These are phyloP conservation scores for Musa balbisiana DNA, from an alignment of 202 grass and related monocot species.

Conservation along the genomic window DNA sequence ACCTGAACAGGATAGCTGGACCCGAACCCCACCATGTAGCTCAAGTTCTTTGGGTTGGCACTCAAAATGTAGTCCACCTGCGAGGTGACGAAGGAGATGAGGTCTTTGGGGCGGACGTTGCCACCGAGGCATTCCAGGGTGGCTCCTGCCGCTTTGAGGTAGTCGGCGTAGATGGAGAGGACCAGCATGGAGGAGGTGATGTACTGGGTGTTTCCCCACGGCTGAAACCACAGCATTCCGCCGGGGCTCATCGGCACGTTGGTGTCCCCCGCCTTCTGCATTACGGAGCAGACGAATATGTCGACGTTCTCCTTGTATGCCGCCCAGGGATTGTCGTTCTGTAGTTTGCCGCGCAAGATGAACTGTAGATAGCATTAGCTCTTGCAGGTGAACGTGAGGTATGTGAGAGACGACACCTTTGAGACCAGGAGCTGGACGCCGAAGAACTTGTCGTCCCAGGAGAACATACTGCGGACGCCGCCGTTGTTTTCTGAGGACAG, in stretches of 20 bases:
- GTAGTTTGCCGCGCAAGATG: neutral
- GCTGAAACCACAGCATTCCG: neutral
- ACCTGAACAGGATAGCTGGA: constrained; percentile 23
- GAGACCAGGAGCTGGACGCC: constrained; percentile 35
- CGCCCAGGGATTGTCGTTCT: neutral
- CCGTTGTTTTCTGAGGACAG: constrained; percentile 13
- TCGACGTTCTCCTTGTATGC: neutral
- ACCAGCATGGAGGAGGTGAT: neutral
- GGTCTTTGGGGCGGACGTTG: neutral
- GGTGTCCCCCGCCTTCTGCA: neutral
- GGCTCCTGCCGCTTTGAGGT: neutral
- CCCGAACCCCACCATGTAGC: constrained; percentile 43
- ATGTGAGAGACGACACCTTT: constrained; percentile 11
- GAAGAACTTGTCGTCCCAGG: constrained; percentile 36
- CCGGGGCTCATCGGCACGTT: neutral
- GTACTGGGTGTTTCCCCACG: constrained; percentile 1
- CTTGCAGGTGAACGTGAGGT: too few relatives aligned
- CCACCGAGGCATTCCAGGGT: neutral
- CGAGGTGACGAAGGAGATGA: neutral
- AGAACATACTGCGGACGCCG: constrained; percentile 25
- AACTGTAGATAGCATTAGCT: neutral
- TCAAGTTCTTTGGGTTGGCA: constrained; percentile 34
- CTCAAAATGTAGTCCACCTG: constrained; percentile 39
- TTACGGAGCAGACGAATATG: neutral
- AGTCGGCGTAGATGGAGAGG: neutral